Evolutionary conservation across 2,329 filamentous ascomycete genomes (phyloP).

Genomic region (Ceratocystiopsis sp.): DNA sequence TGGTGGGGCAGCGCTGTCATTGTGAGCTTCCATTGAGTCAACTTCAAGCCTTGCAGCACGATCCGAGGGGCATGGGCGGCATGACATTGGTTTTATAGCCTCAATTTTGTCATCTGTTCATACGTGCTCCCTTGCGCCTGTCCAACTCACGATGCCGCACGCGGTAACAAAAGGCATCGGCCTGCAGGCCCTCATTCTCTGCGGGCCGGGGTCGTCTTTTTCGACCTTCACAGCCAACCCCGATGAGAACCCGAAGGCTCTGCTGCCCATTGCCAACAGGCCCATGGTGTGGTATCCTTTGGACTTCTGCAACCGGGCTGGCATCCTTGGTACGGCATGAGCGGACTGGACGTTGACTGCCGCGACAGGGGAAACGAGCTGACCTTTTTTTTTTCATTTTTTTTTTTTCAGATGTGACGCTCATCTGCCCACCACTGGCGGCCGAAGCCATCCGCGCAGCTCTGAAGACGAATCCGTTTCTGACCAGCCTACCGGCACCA

Average conservation of each 20-base stretch:
- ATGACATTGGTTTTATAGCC: no score
- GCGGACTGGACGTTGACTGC: no score
- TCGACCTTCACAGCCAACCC: constrained; percentile 69
- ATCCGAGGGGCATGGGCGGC: no score
- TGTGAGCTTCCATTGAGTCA: no score
- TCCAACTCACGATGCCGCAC: constrained; percentile 46
- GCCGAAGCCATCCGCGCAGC: constrained; percentile 49
- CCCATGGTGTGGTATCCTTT: constrained; percentile 86
- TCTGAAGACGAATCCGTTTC: constrained; percentile 59
- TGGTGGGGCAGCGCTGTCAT: no score
- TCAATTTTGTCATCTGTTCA: no score
- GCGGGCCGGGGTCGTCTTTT: constrained; percentile 66
- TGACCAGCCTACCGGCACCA: constrained; percentile 56
- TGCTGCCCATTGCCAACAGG: constrained; percentile 66
- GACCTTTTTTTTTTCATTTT: background rate
- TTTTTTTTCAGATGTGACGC: constrained; percentile 35
- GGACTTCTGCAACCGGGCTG: constrained; percentile 70
- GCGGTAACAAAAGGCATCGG: constrained; percentile 52
- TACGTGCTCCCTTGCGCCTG: no score
- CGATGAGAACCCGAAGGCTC: constrained; percentile 65
- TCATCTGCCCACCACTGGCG: constrained; percentile 48
- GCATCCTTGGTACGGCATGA: constrained; percentile 42
- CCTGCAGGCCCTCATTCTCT: constrained; percentile 70
- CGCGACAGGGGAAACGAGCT: no score
- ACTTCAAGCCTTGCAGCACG: no score